Conservation (phyloP, 73 alveolate genomes). For the Diophrys sp. region DNA sequence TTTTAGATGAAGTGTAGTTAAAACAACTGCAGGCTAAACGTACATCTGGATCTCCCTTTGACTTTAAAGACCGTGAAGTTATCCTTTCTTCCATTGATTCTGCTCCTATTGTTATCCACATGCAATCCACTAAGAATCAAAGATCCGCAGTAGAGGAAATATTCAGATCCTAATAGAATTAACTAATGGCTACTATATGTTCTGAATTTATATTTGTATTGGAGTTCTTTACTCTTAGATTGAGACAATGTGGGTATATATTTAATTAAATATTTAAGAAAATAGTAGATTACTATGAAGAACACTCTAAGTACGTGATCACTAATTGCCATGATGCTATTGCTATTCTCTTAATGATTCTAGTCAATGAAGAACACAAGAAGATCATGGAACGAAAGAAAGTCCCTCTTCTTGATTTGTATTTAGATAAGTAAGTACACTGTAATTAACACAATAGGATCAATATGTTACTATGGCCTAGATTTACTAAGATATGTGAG, state of each 20-base stretch:
- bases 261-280: slow-evolving; percentile 47
- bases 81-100: slow-evolving; percentile 36
- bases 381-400: slow-evolving; percentile 28
- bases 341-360: slow-evolving; percentile 38
- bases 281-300: slow-evolving; percentile 30
- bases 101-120: slow-evolving; percentile 41
- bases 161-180: slow-evolving; percentile 41
- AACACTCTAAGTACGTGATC: slow-evolving; percentile 6
- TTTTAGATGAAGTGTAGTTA: slow-evolving; percentile 28
- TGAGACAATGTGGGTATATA: slow-evolving; percentile 38
- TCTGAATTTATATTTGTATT: slow-evolving; percentile 50
- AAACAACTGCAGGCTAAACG: background rate
- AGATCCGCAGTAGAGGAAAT: slow-evolving; percentile 43
- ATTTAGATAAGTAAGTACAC: slow-evolving; percentile 55
- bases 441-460: too few species aligned
- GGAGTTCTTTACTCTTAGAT: slow-evolving; percentile 53
- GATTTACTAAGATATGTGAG: slow-evolving; percentile 43
- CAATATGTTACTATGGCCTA: slow-evolving; percentile 52
- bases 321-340: slow-evolving; percentile 22
- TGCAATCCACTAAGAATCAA: background rate
- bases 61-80: slow-evolving; percentile 39
- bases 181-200: slow-evolving; percentile 32
- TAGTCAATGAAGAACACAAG: slow-evolving; percentile 50
- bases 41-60: slow-evolving; percentile 31
- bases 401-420: slow-evolving; percentile 44